A percentile compares a stretch with the other conserved stretches of the same genome.
phyloP scores from a whole-genome alignment of 345 rosid species.

The Eutrema heterophyllum region DNA sequence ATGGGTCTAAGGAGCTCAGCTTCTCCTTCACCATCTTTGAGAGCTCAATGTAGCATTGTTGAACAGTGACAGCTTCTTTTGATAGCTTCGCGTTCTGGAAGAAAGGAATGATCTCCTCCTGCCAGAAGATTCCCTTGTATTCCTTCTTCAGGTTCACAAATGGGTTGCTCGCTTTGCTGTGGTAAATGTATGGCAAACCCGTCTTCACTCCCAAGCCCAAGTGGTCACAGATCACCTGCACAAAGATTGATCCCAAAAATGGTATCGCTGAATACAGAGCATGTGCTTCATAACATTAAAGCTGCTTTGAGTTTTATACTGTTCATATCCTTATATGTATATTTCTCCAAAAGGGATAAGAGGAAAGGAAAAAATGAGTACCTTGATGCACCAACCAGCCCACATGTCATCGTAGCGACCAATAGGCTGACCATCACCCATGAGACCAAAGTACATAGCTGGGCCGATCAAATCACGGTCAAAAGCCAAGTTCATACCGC shows the following conservation, averaged over 20 bases:
- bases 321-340: background rate
- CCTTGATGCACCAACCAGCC: constrained; percentile 99
- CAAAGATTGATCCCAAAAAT: background rate
- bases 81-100: constrained; percentile 65
- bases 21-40: constrained; percentile 79
- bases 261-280: background rate
- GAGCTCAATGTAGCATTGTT: constrained; percentile 77
- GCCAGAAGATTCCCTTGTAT: constrained; percentile 93
- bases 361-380: constrained; percentile 4
- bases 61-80: constrained; percentile 73
- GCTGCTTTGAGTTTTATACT: background rate
- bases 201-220: constrained; percentile 85
- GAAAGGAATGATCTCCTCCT: constrained; percentile 93
- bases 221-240: constrained; percentile 87
- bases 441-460: constrained; percentile 96
- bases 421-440: constrained; percentile 98
- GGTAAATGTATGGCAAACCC: constrained; percentile 80
- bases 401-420: constrained; percentile 97
- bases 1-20: constrained; percentile 68
- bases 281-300: background rate
- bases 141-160: constrained; percentile 89
- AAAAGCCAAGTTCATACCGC: constrained; percentile 95
- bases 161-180: constrained; percentile 96
- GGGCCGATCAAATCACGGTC: constrained; percentile 95
- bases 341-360: background rate